Conservation (phyloP, 495 filamentous ascomycete genomes). For the Podospora pseudopauciseta region DNA sequence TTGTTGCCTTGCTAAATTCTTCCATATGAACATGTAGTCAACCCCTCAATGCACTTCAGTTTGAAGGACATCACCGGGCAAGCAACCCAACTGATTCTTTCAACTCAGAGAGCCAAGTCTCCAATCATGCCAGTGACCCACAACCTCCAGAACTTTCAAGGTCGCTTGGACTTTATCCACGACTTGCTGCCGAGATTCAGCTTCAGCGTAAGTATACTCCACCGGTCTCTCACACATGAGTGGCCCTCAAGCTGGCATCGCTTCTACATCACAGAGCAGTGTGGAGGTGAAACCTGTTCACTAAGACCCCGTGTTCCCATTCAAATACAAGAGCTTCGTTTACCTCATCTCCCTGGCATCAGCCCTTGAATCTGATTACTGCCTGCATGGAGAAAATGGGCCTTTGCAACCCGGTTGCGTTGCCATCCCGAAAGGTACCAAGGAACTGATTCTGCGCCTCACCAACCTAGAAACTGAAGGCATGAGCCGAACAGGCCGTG, state of each 20-base stretch:
- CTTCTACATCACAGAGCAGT: slow-evolving; percentile 5
- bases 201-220: slow-evolving; percentile 11
- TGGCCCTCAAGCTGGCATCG: background rate
- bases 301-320: slow-evolving; percentile 32
- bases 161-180: slow-evolving; percentile 29
- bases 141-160: slow-evolving; percentile 32
- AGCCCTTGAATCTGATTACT: background rate
- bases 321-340: slow-evolving; percentile 40
- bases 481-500: slow-evolving; percentile 1
- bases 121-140: slow-evolving; percentile 11
- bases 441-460: slow-evolving; percentile 11
- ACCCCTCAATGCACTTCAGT: too few species aligned
- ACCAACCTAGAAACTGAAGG: slow-evolving; percentile 2
- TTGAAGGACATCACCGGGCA: too few species aligned
- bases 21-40: too few species aligned
- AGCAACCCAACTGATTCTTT: too few species aligned
- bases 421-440: slow-evolving; percentile 6
- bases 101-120: too few species aligned
- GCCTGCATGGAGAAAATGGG: background rate
- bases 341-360: slow-evolving; percentile 27
- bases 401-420: slow-evolving; percentile 1
- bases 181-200: slow-evolving; percentile 18
- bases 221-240: background rate
- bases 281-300: slow-evolving; percentile 26
- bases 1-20: too few species aligned